Conservation (phyloP, 495 filamentous ascomycete species). For the Neurospora sp. region DNA sequence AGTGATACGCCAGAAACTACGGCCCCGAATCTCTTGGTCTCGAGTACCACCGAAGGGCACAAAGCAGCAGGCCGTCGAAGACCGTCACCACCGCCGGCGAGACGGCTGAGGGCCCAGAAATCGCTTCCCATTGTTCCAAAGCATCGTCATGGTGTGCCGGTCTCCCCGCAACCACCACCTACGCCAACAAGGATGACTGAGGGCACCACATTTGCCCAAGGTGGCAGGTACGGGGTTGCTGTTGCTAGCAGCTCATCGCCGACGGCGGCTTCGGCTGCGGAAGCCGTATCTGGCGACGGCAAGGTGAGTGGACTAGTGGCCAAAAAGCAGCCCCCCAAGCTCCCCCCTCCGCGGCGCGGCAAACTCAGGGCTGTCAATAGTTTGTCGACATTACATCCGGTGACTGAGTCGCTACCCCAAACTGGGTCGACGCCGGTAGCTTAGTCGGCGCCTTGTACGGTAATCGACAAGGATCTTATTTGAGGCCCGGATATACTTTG, state of each 20-base stretch:
- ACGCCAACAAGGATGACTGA: conserved; percentile 9
- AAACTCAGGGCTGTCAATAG: neutral
- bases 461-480: neutral
- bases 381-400: neutral
- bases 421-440: conserved; percentile 3
- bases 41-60: neutral
- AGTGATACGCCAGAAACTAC: neutral
- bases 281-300: neutral
- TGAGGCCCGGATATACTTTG: neutral
- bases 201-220: neutral
- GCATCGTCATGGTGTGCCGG: conserved; percentile 37
- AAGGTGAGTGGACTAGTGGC: conserved; percentile 18
- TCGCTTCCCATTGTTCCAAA: conserved; percentile 36
- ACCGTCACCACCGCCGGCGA: conserved; percentile 10
- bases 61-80: conserved; percentile 2
- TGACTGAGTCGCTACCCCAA: conserved; percentile 4
- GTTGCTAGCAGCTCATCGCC: neutral
- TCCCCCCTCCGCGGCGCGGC: conserved; percentile 40
- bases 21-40: neutral
- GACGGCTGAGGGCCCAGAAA: conserved; percentile 27
- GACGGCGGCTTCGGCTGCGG: neutral
- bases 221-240: neutral
- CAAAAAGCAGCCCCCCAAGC: conserved; percentile 46
- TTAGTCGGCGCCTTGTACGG: neutral
- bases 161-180: conserved; percentile 11